Conservation (phyloP, 1,139 yeast species). For the Lodderomyces orthopsilosis region DNA sequence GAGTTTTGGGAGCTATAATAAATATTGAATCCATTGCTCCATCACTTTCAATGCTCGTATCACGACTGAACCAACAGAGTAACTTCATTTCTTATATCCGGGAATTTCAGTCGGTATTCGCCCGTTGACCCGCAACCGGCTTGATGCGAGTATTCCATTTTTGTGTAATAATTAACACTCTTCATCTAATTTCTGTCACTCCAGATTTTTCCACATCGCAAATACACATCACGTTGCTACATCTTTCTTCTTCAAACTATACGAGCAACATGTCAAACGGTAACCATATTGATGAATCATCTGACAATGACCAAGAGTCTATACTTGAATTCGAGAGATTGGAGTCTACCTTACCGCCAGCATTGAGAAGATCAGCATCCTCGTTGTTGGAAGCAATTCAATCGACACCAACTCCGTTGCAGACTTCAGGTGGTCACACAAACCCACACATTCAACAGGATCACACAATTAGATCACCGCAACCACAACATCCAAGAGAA, state of each 20-base stretch:
- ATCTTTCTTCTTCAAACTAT: not conserved
- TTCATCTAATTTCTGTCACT: too few relatives aligned
- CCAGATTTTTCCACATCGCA: not conserved
- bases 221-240: too few relatives aligned
- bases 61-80: too few relatives aligned
- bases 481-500: slow-evolving; percentile 13
- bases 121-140: not conserved
- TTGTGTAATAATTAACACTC: not conserved
- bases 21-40: too few relatives aligned
- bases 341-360: slow-evolving; percentile 46
- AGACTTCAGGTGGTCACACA: not conserved
- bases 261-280: slow-evolving; percentile 1
- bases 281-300: slow-evolving; percentile 3
- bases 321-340: slow-evolving; percentile 41
- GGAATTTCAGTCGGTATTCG: not conserved
- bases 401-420: slow-evolving; percentile 10
- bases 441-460: slow-evolving; percentile 6
- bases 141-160: too few relatives aligned
- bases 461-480: slow-evolving; percentile 9
- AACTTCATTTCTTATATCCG: not conserved
- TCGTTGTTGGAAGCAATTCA: slow-evolving; percentile 37
- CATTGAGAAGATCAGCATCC: slow-evolving; percentile 40
- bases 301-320: slow-evolving; percentile 15
- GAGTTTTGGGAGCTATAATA: too few relatives aligned
- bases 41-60: too few relatives aligned